A percentile compares a stretch with the other conserved stretches of the same genome.
Evolutionary conservation across 306 rosid species (phyloP).

Genomic region (Canavalia gladiata): DNA sequence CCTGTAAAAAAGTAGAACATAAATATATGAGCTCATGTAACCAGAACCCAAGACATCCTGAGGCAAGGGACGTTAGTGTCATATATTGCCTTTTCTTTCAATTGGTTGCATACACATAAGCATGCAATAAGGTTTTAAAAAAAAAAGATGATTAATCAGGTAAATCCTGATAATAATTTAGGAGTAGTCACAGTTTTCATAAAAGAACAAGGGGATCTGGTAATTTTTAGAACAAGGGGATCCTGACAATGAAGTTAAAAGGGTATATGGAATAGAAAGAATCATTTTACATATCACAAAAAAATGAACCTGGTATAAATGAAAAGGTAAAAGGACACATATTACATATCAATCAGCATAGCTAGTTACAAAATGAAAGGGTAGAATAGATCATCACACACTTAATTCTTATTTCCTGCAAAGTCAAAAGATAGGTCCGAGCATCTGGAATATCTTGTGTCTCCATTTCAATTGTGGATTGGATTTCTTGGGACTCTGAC

Average conservation of each 20-base stretch:
- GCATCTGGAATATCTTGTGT: constrained; percentile 92
- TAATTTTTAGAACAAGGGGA: constrained; percentile 1
- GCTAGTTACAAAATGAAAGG: constrained; percentile 38
- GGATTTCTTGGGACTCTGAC: constrained; percentile 76
- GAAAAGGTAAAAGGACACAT: not conserved
- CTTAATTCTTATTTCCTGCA: constrained; percentile 87
- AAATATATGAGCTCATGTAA: constrained; percentile 24
- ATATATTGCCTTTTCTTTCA: constrained; percentile 7
- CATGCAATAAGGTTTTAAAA: constrained; percentile 1
- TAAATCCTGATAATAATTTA: not conserved
- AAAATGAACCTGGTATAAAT: not conserved
- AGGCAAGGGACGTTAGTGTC: constrained; percentile 19
- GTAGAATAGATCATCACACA: constrained; percentile 50
- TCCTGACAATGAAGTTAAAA: constrained; percentile 14
- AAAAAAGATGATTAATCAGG: constrained; percentile 25
- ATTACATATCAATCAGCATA: constrained; percentile 23
- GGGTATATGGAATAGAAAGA: constrained; percentile 10
- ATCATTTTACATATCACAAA: constrained; percentile 19
- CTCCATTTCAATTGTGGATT: constrained; percentile 58
- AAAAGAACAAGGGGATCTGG: not conserved
- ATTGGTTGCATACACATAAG: not conserved
- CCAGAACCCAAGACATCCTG: constrained; percentile 13
- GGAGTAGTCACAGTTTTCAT: constrained; percentile 8
- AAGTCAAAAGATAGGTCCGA: constrained; percentile 80
- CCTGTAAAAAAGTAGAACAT: constrained; percentile 57